Conservation (phyloP, 2,329 filamentous ascomycete species). For the Phyllosticta paracitricarpa region DNA sequence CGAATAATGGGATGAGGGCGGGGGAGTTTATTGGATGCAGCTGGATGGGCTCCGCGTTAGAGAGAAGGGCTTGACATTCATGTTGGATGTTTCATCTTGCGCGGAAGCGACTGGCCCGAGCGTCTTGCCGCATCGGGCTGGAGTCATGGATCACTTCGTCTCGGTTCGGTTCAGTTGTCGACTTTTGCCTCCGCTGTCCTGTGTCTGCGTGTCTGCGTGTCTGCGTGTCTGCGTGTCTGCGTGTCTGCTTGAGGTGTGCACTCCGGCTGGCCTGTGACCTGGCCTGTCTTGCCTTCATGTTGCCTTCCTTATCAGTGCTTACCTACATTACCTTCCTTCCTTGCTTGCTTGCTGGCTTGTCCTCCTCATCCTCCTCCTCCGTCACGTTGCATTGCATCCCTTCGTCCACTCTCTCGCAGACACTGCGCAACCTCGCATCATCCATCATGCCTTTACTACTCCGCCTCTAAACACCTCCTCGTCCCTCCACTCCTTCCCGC, state of each 20-base stretch:
- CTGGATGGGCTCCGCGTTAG: not conserved
- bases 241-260: not conserved
- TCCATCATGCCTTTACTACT: not conserved
- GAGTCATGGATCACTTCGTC: slow-evolving; percentile 7
- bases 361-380: no score
- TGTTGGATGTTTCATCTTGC: not conserved
- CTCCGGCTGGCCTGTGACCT: not conserved
- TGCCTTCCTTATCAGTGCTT: not conserved
- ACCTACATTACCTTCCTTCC: not conserved
- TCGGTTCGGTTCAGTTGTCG: not conserved
- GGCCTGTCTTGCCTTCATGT: not conserved
- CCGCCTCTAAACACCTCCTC: not conserved
- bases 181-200: not conserved
- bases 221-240: not conserved
- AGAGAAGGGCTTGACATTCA: not conserved
- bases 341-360: not conserved
- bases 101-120: not conserved
- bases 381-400: slow-evolving; percentile 13
- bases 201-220: not conserved
- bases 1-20: not conserved
- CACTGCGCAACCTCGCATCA: not conserved
- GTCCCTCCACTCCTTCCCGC: not conserved
- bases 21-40: not conserved
- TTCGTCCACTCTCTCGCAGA: not conserved
- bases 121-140: not conserved